Base-by-base conservation (phyloP, 805 yeast genomes). In the Limtongia smithiae region DNA sequence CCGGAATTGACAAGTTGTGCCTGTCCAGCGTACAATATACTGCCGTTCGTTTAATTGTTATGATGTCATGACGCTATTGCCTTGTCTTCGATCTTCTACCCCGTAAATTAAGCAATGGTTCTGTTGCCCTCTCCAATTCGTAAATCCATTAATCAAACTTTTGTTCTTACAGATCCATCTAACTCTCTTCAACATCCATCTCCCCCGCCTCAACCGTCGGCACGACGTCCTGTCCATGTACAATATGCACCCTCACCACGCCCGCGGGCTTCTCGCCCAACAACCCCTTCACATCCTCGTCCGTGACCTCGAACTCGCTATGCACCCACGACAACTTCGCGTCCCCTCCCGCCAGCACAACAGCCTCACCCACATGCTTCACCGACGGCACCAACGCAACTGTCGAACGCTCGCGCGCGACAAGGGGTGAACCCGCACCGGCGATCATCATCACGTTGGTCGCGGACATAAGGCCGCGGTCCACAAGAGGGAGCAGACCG, bases 281-380 rank as follows among this genome's bases (percentile, higher is more conserved):
- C 18, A 43, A 21, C 31, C 37, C 41, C 6, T 24, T 2, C 15
- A 25, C 30, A 28, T 62, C 73, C 5, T 71, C 69, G 39, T 78
- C 79, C 27, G 74, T 67, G 48, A 91, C 68, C 66, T 82, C 82
- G 69, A 73, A 81, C 36, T 77, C 71, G 24, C 96, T 86, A 65
- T 90, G 96, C 37, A 85, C 83, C 93, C 95, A 93, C 59, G 87
- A 79, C 60, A 96, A 90, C 51, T 77, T 75, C 45, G 81, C 75
- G 33, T 72, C 66, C 41, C 95, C 95, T 40, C 97, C 97, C 24
- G 91, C 79, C 56, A 91, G 74, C 65, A 95, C 78, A 48, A 90
- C 67, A 15, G 85, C 71, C 66, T 85, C 93, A 11, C 67, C 67
- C 48, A 63, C 67, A 3, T 71, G 61, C 48, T 59, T 55, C 21